Evolutionary conservation across 2,329 filamentous ascomycete genomes (phyloP), one percentile per base, ranked within the genome.

Genomic region (Magnaporthiopsis rhizophila): DNA sequence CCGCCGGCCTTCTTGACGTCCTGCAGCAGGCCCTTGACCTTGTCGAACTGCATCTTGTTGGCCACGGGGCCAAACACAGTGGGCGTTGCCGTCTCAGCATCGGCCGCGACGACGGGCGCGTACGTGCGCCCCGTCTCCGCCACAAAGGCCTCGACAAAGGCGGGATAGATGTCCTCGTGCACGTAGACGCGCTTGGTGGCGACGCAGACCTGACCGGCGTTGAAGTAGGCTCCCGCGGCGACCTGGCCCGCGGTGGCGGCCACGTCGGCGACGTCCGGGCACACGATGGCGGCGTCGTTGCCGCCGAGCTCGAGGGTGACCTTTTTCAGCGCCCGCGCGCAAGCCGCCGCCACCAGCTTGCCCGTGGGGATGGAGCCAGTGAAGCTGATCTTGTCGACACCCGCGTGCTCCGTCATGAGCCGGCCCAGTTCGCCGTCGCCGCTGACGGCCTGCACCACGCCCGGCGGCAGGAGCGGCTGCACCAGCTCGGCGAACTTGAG

Each of bases 21-120:
- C 12, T 78, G 77, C 63, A 89, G 79, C 66, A 87, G 81, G 15
- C 76, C 72, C 69, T 81, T 82, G 32, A 86, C 83, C 30, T 81
- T 81, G 60, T 87, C 82, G 70, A 81, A 89, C 72, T 90, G 88
- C 80, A 86, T 82, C 68, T 79, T 74, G 73, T 90, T 90, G 66
- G 87, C 85, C 2, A 89, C 74, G 0, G 88, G 88, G 0, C 85
- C 83, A 64, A 86, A 80, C 56, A 83, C 71, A 58, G 72, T 73
- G 68, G 85, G 83, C 0, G 85, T 83, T 1, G 38, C 34, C n/a
- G 56, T 34, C 38, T 84, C 73, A n/a, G 76, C 74, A 70, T 83
- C 83, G 32, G 81, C 82, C 0, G 82, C 82, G 30, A 83, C 71
- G 3, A 85, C 71, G 0, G 81, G 77, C 0, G 79, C 75, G 6